Conservation (phyloP, 169 alveolate genomes). For the Plasmodium berghei region DNA sequence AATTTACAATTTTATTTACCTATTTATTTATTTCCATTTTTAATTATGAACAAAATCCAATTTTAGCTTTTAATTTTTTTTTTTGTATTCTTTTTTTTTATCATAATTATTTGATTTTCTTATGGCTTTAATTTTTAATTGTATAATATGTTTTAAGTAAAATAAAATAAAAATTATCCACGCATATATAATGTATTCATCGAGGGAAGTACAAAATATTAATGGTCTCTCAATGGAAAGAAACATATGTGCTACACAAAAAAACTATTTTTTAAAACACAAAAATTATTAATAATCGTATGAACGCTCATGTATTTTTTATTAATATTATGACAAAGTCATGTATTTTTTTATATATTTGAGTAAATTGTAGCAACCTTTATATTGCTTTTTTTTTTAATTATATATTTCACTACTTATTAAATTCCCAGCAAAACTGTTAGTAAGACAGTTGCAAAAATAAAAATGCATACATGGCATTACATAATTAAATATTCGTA, state of each 20-base stretch:
- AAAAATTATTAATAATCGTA: neutral
- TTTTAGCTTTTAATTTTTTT: conserved; percentile 2
- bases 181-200: neutral
- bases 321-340: neutral
- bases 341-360: neutral
- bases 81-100: neutral
- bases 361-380: neutral
- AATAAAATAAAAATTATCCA: neutral
- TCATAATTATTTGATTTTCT: neutral
- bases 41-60: neutral
- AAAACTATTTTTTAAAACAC: neutral
- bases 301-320: conserved; percentile 5
- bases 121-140: conserved; percentile 8
- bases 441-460: conserved; percentile 1
- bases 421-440: neutral
- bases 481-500: neutral
- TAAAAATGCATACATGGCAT: neutral
- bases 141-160: conserved; percentile 1
- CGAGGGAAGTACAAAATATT: too few relatives aligned
- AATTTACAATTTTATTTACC: neutral
- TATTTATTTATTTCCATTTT: neutral
- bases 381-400: conserved; percentile 1
- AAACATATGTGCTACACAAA: too few relatives aligned
- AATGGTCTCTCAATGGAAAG: too few relatives aligned
- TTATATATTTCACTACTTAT: neutral